Conservation (phyloP, 2,329 filamentous ascomycete genomes). For the Knoxdaviesia proteae region DNA sequence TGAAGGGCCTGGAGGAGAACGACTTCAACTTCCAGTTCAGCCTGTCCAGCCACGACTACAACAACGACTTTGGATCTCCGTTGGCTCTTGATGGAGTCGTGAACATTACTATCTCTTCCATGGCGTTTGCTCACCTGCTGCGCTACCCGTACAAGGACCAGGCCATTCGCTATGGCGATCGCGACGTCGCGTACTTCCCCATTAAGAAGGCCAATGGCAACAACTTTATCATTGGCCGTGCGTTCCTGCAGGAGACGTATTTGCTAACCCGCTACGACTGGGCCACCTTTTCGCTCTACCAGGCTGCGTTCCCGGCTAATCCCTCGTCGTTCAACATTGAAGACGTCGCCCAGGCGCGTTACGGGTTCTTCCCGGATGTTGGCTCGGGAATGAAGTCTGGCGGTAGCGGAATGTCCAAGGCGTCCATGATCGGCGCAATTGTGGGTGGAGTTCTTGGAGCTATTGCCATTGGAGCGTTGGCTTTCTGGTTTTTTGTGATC, state of each 20-base stretch:
- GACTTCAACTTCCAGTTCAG: slow-evolving; percentile 33
- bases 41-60: slow-evolving; percentile 32
- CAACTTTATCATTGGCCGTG: slow-evolving; percentile 41
- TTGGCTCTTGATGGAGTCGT: slow-evolving; percentile 27
- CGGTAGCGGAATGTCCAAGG: slow-evolving; percentile 14
- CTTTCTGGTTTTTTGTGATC: slow-evolving; percentile 14
- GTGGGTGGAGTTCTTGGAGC: slow-evolving; percentile 18
- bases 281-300: slow-evolving; percentile 30
- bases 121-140: slow-evolving; percentile 27
- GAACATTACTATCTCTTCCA: slow-evolving; percentile 32
- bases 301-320: slow-evolving; percentile 29
- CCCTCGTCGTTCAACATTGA: slow-evolving; percentile 21
- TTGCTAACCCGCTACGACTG: slow-evolving; percentile 35
- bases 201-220: slow-evolving; percentile 33
- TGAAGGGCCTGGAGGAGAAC: slow-evolving; percentile 20
- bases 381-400: slow-evolving; percentile 4
- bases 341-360: slow-evolving; percentile 12
- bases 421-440: slow-evolving; percentile 22
- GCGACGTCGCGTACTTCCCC: slow-evolving; percentile 41
- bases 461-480: slow-evolving; percentile 10
- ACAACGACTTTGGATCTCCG: slow-evolving; percentile 27
- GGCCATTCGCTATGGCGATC: slow-evolving; percentile 20
- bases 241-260: slow-evolving; percentile 51
- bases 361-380: slow-evolving; percentile 25
- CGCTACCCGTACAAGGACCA: slow-evolving; percentile 25